Base-by-base conservation (phyloP, 1,139 yeast species). In the Protomyces lactucae-debilis region DNA sequence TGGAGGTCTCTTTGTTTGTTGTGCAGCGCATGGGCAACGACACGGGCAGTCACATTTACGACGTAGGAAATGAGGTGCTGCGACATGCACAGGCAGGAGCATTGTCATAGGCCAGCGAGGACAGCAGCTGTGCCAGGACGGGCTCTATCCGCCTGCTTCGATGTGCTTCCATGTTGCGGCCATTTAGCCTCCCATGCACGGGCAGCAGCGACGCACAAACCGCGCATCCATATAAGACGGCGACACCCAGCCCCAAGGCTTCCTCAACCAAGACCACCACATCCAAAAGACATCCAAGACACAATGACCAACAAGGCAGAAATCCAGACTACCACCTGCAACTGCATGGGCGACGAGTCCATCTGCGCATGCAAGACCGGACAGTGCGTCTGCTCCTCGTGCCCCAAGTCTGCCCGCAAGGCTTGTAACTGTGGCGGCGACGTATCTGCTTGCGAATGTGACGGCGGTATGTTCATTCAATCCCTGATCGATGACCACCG, bases 281-380 rank as follows among this genome's bases (percentile, higher is more conserved):
- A 14, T 39, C 43, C 16, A 10, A 39, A 14, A 16, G 43, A 39
- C 16, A 39, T 39, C n/a, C 8, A 39, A 39, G 43, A 14, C 18
- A 28, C 16, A 12, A 43, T 39, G 48, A 18, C 60, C 18, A 32
- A 5, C 37, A 46, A 45, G 16, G 28, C 52, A 6, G 21, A 32
- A 21, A 35, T 48, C 39, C 21, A 53, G 16, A 52, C 52, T 35
- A 57, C 61, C 36, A 46, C 55, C 18, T 57, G 61, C 40, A 53
- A 45, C 32, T 57, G 61, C 48, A 57, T 48, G 52, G 61, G 61
- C 52, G 61, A 57, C 61, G 61, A 37, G 28, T 57, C 61, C 39
- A 57, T 51, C 39, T 57, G 61, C 61, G 61, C 61, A 14, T 57
- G 61, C 35, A 51, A 48, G 28, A 10, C 28, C n/a, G 51, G 61